Evolutionary conservation across 139 green algal genomes (phyloP), one percentile per base, ranked within the genome.

Genomic region (Auxenochlorella pyrenoidosa): DNA sequence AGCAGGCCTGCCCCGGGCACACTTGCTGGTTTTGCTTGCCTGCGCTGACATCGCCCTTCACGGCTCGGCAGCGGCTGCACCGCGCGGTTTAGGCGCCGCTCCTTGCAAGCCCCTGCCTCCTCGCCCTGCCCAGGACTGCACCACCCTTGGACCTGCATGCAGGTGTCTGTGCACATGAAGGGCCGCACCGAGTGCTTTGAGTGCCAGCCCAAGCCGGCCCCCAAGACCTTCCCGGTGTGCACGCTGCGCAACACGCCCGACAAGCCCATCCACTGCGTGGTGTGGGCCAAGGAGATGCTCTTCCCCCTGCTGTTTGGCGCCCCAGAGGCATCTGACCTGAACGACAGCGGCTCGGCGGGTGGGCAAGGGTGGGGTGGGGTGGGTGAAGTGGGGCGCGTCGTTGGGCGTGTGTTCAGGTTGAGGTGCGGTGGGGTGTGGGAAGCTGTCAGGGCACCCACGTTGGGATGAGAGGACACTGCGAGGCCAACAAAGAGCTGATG

Each of bases 271-370:
- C 97, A 99, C 90, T 99, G 96, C 91, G 91, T 99, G 18, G 97
- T 99, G 82, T 99, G 97, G 97, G 94, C 97, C 78, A 99, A 99
- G 91, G 97, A 99, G n/a, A 89, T 99, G 73, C 94, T 99, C 0
- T 99, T 99, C 84, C 72, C 88, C 2, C 90, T 95, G n/a, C 91
- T 99, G 0, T 99, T 99, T 90, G 97, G 97, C 12, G 78, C 84
- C 15, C 65, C 87, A 15, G 96, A 97, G 21, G 86, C 71, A 0
- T 89, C 93, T 36, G 93, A 96, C 63, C 83, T 95, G 26, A 92
- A 95, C 43, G 89, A 91, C 34, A 22, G 51, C 75, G 1, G 54
- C 83, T 70, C 24, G 40, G 43, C 41, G 34, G 47, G n/a, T n/a
- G 12, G 24, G 75, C 6, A 19, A 60, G 30, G 4, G 0, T 5